These are phyloP conservation scores for Globisporangium middletonii DNA, from an alignment of 352 stramenopile species.

Conservation along the genomic window DNA sequence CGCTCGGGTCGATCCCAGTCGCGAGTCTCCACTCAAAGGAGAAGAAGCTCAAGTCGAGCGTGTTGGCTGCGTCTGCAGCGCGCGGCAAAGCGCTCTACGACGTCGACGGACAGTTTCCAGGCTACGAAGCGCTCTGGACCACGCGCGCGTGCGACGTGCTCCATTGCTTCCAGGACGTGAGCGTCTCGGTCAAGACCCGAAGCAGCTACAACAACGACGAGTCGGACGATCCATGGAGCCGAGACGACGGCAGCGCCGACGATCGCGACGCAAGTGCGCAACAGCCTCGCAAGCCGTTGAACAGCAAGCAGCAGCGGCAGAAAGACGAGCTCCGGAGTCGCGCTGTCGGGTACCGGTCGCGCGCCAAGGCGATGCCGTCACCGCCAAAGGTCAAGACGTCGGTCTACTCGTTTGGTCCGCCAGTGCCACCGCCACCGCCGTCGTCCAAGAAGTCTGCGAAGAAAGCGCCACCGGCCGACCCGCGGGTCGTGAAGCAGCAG, in stretches of 20 bases:
- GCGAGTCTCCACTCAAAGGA: constrained; percentile 41
- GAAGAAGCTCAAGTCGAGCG: constrained; percentile 30
- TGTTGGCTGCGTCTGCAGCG: background rate
- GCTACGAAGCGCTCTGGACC: constrained; percentile 39
- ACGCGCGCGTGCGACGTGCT: constrained; percentile 50
- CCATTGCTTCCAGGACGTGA: constrained; percentile 39
- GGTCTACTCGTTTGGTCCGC: constrained; percentile 42
- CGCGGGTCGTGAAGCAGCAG: constrained; percentile 38
- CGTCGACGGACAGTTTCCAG: constrained; percentile 23
- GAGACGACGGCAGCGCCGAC: constrained; percentile 9
- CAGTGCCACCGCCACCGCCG: constrained; percentile 22
- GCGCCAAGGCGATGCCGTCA: constrained; percentile 51
- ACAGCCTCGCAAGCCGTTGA: constrained; percentile 27
- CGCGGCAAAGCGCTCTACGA: constrained; percentile 42
- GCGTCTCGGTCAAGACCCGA: constrained; percentile 9
- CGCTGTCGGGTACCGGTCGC: constrained; percentile 48
- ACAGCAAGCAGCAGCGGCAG: constrained; percentile 50
- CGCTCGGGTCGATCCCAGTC: constrained; percentile 50
- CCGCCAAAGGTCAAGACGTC: constrained; percentile 44
- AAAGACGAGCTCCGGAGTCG: constrained; percentile 65
- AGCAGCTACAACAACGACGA: constrained; percentile 10
- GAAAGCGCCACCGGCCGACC: constrained; percentile 18
- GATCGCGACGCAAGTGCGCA: constrained; percentile 17
- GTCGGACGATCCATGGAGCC: constrained; percentile 16
- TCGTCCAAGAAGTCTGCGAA: constrained; percentile 30